Evolutionary conservation across 23 red algal genomes (phyloP).

Genomic region (Pyropia yezoensis): DNA sequence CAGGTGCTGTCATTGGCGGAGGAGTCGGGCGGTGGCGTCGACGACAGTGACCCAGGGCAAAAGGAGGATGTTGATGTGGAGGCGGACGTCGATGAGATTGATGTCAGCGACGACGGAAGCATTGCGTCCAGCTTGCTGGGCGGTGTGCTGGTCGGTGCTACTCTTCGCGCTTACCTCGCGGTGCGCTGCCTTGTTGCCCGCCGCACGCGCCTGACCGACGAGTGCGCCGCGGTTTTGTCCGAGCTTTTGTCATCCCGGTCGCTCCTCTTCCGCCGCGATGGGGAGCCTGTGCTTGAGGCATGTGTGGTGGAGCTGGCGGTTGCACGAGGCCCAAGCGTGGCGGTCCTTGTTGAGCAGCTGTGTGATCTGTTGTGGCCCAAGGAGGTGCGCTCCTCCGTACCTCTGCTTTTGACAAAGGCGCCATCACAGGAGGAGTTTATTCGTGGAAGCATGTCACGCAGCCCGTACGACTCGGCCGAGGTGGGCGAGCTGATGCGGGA

Average conservation of each 20-base stretch:
- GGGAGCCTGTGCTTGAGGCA: constrained; percentile 18
- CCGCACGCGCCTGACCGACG: constrained; percentile 44
- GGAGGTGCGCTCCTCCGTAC: constrained; percentile 20
- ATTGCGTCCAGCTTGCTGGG: neutral
- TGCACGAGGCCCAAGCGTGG: constrained; percentile 25
- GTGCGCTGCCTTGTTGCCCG: constrained; percentile 47
- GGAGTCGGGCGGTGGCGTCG: too few relatives aligned
- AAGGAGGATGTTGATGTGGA: too few relatives aligned
- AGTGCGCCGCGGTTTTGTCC: constrained; percentile 36
- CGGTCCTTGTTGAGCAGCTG: constrained; percentile 40
- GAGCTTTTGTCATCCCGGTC: constrained; percentile 27
- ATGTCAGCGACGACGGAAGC: too few relatives aligned
- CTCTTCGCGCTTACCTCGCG: constrained; percentile 36
- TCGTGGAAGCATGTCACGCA: constrained; percentile 55
- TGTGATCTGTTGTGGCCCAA: constrained; percentile 55
- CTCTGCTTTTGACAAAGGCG: constrained; percentile 52
- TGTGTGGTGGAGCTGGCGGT: constrained; percentile 42
- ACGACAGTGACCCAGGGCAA: too few relatives aligned
- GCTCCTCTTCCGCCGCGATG: constrained; percentile 24
- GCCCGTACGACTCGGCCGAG: constrained; percentile 39
- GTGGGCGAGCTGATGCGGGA: constrained; percentile 64
- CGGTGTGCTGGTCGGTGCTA: constrained; percentile 1
- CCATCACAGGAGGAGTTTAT: constrained; percentile 92
- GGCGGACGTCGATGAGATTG: too few relatives aligned
- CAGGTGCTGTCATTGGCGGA: too few relatives aligned